Percentiles rank a stretch among this genome's conserved stretches.
Conservation (phyloP, 2,329 filamentous ascomycete genomes). For the Monilinia vaccinii-corymbosi region DNA sequence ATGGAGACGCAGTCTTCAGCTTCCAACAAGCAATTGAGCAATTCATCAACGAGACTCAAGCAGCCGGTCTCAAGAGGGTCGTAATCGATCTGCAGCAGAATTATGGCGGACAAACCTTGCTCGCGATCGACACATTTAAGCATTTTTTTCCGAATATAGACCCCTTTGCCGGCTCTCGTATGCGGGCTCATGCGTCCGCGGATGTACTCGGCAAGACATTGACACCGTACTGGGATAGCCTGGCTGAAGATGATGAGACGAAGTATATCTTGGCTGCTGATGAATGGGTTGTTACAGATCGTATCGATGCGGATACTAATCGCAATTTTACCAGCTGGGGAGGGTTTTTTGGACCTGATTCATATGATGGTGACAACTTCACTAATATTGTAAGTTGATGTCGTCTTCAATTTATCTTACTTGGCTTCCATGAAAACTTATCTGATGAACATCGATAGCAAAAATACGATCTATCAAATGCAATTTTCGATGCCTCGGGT, state of each 20-base stretch:
- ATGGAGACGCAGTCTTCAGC: conserved; percentile 22
- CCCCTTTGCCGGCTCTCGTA: conserved; percentile 19
- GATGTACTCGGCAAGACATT: conserved; percentile 19
- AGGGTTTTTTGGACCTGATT: conserved; percentile 17
- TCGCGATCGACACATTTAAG: conserved; percentile 43
- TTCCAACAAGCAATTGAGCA: conserved; percentile 28
- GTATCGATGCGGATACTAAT: conserved; percentile 17
- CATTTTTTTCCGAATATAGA: conserved; percentile 29
- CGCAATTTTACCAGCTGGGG: conserved; percentile 19
- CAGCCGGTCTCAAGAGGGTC: conserved; percentile 43
- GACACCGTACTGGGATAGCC: conserved; percentile 18
- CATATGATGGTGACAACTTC: conserved; percentile 17
- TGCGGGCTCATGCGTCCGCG: conserved; percentile 18
- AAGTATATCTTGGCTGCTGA: conserved; percentile 15
- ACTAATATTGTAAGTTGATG: conserved; percentile 16
- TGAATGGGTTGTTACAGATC: conserved; percentile 19
- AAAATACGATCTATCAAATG: conserved; percentile 20
- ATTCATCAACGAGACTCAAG: conserved; percentile 37
- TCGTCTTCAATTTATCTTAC: not conserved
- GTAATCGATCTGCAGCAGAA: conserved; percentile 56
- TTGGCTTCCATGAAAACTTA: no score
- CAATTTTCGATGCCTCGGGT: conserved; percentile 19
- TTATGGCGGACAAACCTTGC: conserved; percentile 50
- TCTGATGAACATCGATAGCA: conserved; percentile 13
- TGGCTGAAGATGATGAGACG: conserved; percentile 10